phyloP scores from a whole-genome alignment of 768 basidiomycete species.

The Lactarius akahatsu region DNA sequence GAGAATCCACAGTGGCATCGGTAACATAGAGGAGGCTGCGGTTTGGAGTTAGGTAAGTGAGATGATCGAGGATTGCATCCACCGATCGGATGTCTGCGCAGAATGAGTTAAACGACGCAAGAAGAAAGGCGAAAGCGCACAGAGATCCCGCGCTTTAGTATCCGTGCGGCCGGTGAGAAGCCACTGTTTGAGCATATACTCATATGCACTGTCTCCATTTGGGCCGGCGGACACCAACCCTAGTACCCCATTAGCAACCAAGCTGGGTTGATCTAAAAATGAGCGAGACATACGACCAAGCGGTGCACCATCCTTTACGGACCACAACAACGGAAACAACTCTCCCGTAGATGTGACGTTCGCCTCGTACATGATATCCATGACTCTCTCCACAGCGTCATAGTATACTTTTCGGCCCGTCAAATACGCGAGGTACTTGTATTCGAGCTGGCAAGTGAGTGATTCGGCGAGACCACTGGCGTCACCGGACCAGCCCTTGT shows the following conservation, averaged over 20 bases:
- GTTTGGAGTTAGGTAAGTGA: conserved; percentile 64
- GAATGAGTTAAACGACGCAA: neutral
- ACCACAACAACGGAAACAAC: conserved; percentile 61
- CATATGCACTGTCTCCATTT: conserved; percentile 71
- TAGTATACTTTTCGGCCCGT: conserved; percentile 69
- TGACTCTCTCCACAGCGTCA: conserved; percentile 53
- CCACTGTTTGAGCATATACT: conserved; percentile 77
- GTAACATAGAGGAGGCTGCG: conserved; percentile 74
- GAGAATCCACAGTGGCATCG: conserved; percentile 40
- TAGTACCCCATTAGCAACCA: conserved; percentile 34
- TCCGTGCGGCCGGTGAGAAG: conserved; percentile 66
- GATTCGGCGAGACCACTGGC: no score
- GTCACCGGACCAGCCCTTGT: no score
- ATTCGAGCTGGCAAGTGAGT: no score
- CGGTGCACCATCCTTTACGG: conserved; percentile 45
- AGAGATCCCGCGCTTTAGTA: conserved; percentile 60
- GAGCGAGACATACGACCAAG: conserved; percentile 42
- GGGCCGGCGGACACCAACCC: conserved; percentile 56
- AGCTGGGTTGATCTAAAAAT: neutral
- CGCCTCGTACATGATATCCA: conserved; percentile 49
- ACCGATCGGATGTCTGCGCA: conserved; percentile 58
- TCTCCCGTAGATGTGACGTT: conserved; percentile 44
- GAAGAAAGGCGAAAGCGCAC: conserved; percentile 41
- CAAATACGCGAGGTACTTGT: conserved; percentile 72
- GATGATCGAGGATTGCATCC: conserved; percentile 56